Evolutionary conservation across 768 basidiomycete species (phyloP).

Genomic region (Austroboletus eburneus): DNA sequence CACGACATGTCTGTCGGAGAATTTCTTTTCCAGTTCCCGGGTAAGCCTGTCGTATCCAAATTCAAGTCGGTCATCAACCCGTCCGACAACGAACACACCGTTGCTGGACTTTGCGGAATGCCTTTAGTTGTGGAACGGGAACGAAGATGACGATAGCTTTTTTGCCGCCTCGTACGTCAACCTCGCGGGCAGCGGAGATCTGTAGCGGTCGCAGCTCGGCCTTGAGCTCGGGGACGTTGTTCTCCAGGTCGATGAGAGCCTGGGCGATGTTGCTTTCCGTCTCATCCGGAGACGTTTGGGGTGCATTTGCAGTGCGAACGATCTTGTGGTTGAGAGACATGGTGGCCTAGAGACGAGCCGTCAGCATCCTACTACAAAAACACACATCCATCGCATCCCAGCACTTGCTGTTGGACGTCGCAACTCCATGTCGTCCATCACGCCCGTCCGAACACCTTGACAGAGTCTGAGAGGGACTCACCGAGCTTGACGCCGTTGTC

Average conservation of each 20-base stretch:
- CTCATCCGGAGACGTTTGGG: slow-evolving; percentile 83
- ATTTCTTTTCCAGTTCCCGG: slow-evolving; percentile 99
- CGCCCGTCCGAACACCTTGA: slow-evolving; percentile 16
- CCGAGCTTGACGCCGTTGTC: slow-evolving; percentile 63
- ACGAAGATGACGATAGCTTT: slow-evolving; percentile 99
- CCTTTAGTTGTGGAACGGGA: slow-evolving; percentile 95
- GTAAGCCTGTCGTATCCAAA: slow-evolving; percentile 65
- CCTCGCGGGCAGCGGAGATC: slow-evolving; percentile 97
- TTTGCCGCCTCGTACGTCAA: slow-evolving; percentile 98
- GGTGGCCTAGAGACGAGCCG: slow-evolving; percentile 20
- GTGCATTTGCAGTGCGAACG: slow-evolving; percentile 93
- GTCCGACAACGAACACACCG: slow-evolving; percentile 47
- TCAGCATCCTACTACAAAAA: slow-evolving; percentile 42
- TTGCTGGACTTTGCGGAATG: slow-evolving; percentile 96
- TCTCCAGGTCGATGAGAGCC: slow-evolving; percentile 95
- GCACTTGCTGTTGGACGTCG: slow-evolving; percentile 19
- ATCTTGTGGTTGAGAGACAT: slow-evolving; percentile 90
- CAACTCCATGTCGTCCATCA: slow-evolving; percentile 17
- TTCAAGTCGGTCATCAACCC: slow-evolving; percentile 6
- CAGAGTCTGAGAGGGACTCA: slow-evolving; percentile 48
- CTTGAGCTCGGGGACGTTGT: slow-evolving; percentile 98
- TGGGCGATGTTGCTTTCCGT: slow-evolving; percentile 90
- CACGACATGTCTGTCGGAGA: slow-evolving; percentile 98
- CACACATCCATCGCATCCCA: slow-evolving; percentile 55
- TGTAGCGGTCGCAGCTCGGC: slow-evolving; percentile 90